Evolutionary conservation across 257 asterid genomes (phyloP), one percentile per base, ranked within the genome.

Genomic region (Echites panduratus): DNA sequence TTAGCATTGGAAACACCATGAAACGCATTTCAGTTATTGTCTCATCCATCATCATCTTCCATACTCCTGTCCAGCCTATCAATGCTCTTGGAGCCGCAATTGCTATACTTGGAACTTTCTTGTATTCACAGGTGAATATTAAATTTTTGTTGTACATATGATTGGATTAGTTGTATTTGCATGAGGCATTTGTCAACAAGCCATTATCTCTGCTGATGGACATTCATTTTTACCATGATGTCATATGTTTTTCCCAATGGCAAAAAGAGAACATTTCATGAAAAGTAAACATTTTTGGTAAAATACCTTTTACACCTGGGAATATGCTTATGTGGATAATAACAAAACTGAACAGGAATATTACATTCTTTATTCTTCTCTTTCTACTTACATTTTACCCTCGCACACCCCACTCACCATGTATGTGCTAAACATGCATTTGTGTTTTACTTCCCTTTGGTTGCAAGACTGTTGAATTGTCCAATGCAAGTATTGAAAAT

Each of bases 1-100:
- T 94, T 82, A 94, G 98, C 77, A 49, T 94, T 12, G 98, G 98
- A 58, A 94, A 94, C 84, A 94, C 98, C 9, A 91, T 94, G 98
- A 94, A 91, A 76, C 95, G 98, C 41, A 89, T 94, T 11, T 91
- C 97, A 3, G 98, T 94, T 74, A 94, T 94, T 0, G 96, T 94
- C 71, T 87, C 98, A 0, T 94, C 98, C 63, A 94, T 94, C 84
- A 91, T 94, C 66, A 94, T 94, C 69, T 94, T 94, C 90, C 93
- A 66, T 64, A 94, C 96, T 29, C 98, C 98, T 20, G 89, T 94
- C 53, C 91, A 82, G 78, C 98, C 97, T 10, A 83, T 94, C 83
- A 94, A 94, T 68, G 97, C 97, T 68, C 92, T 94, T n/a, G 98
- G 98, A 71, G 98, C 97, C 70, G 97, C 98, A 45, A 89, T 94